phyloP scores from a whole-genome alignment of 495 filamentous ascomycete species.

The Annulohypoxylon nitens region DNA sequence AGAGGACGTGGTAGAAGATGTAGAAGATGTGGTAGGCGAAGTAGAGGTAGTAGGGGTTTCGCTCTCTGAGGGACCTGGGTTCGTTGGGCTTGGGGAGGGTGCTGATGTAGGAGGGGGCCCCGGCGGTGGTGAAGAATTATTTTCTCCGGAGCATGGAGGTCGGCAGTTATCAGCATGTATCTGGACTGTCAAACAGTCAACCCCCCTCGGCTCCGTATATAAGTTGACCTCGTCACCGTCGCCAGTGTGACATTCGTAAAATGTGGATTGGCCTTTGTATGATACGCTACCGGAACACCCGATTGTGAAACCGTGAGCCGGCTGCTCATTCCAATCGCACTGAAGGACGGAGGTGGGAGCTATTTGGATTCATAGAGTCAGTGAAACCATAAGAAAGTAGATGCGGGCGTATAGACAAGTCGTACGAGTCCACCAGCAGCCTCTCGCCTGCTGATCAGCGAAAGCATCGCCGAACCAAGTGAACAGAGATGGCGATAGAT shows the following conservation, averaged over 20 bases:
- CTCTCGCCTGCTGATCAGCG: conserved; percentile 44
- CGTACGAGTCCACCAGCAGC: conserved; percentile 54
- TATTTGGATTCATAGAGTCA: conserved; percentile 11
- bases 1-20: too few relatives aligned
- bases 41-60: background rate
- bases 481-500: conserved; percentile 50
- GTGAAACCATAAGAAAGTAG: background rate
- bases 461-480: conserved; percentile 52
- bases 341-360: conserved; percentile 72
- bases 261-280: conserved; percentile 59
- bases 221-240: conserved; percentile 65
- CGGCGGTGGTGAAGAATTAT: conserved; percentile 15
- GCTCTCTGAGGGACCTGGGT: background rate
- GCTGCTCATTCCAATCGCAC: conserved; percentile 68
- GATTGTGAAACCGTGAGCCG: conserved; percentile 64
- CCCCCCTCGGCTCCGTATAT: conserved; percentile 61
- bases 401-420: background rate
- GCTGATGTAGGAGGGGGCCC: conserved; percentile 20
- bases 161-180: conserved; percentile 64
- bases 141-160: conserved; percentile 37
- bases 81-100: conserved; percentile 8
- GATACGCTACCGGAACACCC: conserved; percentile 62
- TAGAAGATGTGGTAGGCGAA: too few relatives aligned
- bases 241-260: conserved; percentile 69
- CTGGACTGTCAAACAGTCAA: conserved; percentile 60